Conservation (phyloP, 805 yeast species). For the Candida insectalens region DNA sequence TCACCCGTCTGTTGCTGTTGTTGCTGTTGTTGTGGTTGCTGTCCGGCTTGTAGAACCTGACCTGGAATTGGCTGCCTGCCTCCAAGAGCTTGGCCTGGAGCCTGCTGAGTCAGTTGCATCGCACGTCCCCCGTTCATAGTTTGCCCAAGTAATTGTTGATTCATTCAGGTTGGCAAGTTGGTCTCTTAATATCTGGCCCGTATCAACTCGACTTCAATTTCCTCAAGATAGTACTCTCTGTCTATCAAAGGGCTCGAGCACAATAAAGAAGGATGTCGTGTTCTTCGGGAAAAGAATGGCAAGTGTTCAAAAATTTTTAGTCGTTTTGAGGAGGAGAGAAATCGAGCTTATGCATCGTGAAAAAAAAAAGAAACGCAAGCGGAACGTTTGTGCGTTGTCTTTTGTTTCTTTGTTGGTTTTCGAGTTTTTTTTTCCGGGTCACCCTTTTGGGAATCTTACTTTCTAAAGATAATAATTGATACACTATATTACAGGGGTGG, state of each 20-base stretch:
- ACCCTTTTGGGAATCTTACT: too few species aligned
- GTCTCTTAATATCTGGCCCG: background rate
- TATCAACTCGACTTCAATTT: background rate
- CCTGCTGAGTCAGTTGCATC: slow-evolving; percentile 7
- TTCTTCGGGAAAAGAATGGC: background rate
- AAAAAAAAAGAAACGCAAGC: too few species aligned
- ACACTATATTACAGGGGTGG: too few species aligned
- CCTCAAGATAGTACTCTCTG: background rate
- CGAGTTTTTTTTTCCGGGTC: too few species aligned
- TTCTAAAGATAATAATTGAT: too few species aligned
- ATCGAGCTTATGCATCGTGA: too few species aligned
- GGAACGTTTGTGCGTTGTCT: too few species aligned
- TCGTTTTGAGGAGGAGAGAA: background rate
- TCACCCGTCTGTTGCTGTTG: slow-evolving; percentile 5
- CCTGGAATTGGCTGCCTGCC: slow-evolving; percentile 3
- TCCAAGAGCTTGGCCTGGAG: slow-evolving; percentile 10
- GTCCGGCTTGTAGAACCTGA: slow-evolving; percentile 4
- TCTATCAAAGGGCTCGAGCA: background rate
- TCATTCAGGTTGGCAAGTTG: slow-evolving; percentile 2
- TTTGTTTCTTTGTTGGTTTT: too few species aligned
- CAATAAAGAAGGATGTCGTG: background rate
- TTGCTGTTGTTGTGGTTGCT: slow-evolving; percentile 5
- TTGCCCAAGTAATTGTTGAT: slow-evolving; percentile 3
- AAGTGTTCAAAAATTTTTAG: background rate
- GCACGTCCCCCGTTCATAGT: background rate